These are phyloP conservation scores for Penicillium thymicola DNA, from an alignment of 2,329 filamentous ascomycete species.

Conservation along the genomic window DNA sequence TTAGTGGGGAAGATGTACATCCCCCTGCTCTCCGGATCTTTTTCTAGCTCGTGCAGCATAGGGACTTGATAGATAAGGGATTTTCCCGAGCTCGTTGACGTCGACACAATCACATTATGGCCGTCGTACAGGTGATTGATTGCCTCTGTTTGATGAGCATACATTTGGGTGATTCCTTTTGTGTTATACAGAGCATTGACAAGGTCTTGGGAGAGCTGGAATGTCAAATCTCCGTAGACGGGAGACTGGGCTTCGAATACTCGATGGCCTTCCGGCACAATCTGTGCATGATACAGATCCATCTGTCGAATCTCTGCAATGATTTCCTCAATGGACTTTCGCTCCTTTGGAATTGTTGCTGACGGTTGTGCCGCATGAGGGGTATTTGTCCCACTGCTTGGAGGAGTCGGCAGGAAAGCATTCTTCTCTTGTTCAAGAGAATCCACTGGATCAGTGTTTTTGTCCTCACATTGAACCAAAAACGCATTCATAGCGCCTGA, in stretches of 20 bases:
- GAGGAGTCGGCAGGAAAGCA: conserved; percentile 60
- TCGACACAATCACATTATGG: conserved; percentile 85
- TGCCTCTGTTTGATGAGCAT: conserved; percentile 88
- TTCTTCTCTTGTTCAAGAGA: conserved; percentile 59
- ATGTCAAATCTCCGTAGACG: conserved; percentile 78
- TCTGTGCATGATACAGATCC: conserved; percentile 87
- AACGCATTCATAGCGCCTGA: conserved; percentile 71
- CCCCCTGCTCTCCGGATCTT: conserved; percentile 71
- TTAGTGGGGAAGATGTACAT: conserved; percentile 99
- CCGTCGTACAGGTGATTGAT: conserved; percentile 83
- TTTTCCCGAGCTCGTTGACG: conserved; percentile 94
- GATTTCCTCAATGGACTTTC: conserved; percentile 79
- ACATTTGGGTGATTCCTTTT: conserved; percentile 78
- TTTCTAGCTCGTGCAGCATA: conserved; percentile 80
- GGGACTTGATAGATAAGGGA: conserved; percentile 97
- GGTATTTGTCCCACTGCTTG: conserved; percentile 38
- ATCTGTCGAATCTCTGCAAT: conserved; percentile 75
- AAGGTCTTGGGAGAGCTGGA: conserved; percentile 80
- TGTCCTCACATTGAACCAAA: conserved; percentile 67
- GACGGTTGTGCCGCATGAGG: conserved; percentile 54
- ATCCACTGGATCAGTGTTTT: conserved; percentile 62
- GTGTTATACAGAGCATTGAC: conserved; percentile 97
- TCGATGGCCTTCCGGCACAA: conserved; percentile 88
- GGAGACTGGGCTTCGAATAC: conserved; percentile 83
- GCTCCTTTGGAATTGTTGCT: conserved; percentile 70